Conservation (phyloP, 169 alveolate species). For the Theileria parva region DNA sequence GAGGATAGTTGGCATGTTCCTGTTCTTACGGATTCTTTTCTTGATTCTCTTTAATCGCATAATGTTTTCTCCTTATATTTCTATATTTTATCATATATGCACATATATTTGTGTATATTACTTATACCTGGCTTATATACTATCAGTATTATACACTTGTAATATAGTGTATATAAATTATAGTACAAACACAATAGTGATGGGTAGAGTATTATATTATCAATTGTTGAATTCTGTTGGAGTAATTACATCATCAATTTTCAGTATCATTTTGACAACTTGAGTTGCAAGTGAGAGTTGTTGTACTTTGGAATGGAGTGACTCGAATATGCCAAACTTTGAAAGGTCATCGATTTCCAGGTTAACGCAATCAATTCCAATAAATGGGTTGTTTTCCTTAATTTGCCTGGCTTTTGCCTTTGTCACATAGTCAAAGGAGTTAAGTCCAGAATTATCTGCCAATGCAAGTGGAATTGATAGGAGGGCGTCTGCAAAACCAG, state of each 20-base stretch:
- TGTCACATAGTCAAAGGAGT: slow-evolving; percentile 91
- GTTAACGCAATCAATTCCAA: slow-evolving; percentile 92
- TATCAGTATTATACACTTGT: background rate
- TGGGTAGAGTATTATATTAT: background rate
- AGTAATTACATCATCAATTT: slow-evolving; percentile 96
- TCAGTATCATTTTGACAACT: slow-evolving; percentile 98
- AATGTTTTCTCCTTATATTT: background rate
- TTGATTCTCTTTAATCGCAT: background rate
- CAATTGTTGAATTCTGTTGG: slow-evolving; percentile 71
- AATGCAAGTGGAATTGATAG: slow-evolving; percentile 94
- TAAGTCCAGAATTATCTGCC: slow-evolving; percentile 96
- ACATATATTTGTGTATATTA: background rate
- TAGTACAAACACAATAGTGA: background rate
- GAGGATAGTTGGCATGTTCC: slow-evolving; percentile 64
- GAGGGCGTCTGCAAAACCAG: slow-evolving; percentile 97
- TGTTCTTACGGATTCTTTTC: slow-evolving; percentile 20
- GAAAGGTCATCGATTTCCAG: slow-evolving; percentile 61
- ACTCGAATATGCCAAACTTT: slow-evolving; percentile 90
- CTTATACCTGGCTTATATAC: background rate
- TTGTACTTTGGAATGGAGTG: slow-evolving; percentile 90
- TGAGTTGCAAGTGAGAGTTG: slow-evolving; percentile 97
- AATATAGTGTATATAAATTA: background rate
- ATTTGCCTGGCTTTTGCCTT: slow-evolving; percentile 87
- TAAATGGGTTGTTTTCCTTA: slow-evolving; percentile 80
- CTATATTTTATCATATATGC: too few relatives aligned